Evolutionary conservation across 306 rosid species (phyloP), one percentile per base, ranked within the genome.

Genomic region (Carpinus fangiana): DNA sequence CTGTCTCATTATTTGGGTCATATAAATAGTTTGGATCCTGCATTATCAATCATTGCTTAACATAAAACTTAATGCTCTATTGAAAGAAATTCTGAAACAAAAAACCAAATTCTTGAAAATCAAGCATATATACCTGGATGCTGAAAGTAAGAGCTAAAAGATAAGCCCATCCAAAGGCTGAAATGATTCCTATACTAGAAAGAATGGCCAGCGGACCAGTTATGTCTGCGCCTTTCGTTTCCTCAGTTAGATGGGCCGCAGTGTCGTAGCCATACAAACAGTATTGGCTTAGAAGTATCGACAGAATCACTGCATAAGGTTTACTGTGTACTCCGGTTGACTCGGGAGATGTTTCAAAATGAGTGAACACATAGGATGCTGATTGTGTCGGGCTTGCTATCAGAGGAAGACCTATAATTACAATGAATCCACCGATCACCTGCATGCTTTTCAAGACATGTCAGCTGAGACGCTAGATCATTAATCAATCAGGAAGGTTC

Each of bases 201-300:
- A 66, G 72, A 66, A 66, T 66, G 28, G 72, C 72, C 48, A 66
- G 18, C 11, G 72, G 72, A 66, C 72, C 72, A 9, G 72, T 18
- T 18, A 7, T 66, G 72, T 66, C 72, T 0, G 72, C 46, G 28
- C 72, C 72, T 66, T 66, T 66, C 2, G 72, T 66, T 41, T 66
- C 72, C 26, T 66, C 72, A 41, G 72, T 66, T 66, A 66, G 72
- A 66, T 66, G 72, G 18, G 72, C 72, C 9, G 72, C 72, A 66
- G 72, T 66, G 51, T 66, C 72, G 13, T 66, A 66, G 50, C 72
- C 72, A 26, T 66, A 66, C 50, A 66, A 10, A 43, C 72, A 66
- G 72, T 66, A 66, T n/a, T 66, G 48, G 72, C 72, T 66, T 41
- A 66, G 50, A 66, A 66, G 72, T 41, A 66, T 51, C 0, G 72